Evolutionary conservation across 148 eudicot genomes (phyloP), one percentile per base, ranked within the genome.

Genomic region (Rheum nobile): DNA sequence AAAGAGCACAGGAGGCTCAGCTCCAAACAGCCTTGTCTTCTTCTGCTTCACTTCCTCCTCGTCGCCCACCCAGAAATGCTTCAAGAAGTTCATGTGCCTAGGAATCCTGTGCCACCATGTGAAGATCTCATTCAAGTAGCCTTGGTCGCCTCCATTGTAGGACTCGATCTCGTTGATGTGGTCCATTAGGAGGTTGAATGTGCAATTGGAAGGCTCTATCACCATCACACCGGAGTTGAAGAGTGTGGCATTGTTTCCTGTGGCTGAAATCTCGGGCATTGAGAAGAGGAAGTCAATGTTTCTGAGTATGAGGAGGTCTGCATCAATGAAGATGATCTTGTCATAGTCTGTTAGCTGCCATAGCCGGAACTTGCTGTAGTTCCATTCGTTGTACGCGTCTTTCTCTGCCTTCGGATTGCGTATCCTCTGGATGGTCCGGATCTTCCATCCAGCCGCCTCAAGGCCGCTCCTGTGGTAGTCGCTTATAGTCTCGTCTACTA

Each of bases 201-300:
- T 93, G 75, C 96, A 91, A 74, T 90, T 88, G 0, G 98, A 93
- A 6, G 98, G 98, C 76, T 93, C 98, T 0, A 93, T 72, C 42
- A 93, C 85, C 98, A 93, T 91, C 2, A 93, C 97, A n/a, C 98
- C 98, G 0, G 98, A 93, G 86, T 93, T 93, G 76, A 93, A 93
- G 0, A 91, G 85, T 0, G 97, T 85, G 34, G 84, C 94, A 29
- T 91, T 79, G 70, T 93, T 93, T 48, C 96, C 96, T 0, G 89
- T 93, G 4, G 98, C 98, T 2, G 97, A 86, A 1, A 93, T 91
- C 72, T 93, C 88, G 0, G 98, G 97, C 92, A 89, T 85, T 13
- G 74, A 72, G 71, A 93, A 93, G 31, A 93, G 76, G 84, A 88
- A 90, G 78, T 93, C 98, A 0, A 93, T 87, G 86, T 90, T 93